phyloP scores from a whole-genome alignment of 305 asterid species.

The Solanum hybrid region DNA sequence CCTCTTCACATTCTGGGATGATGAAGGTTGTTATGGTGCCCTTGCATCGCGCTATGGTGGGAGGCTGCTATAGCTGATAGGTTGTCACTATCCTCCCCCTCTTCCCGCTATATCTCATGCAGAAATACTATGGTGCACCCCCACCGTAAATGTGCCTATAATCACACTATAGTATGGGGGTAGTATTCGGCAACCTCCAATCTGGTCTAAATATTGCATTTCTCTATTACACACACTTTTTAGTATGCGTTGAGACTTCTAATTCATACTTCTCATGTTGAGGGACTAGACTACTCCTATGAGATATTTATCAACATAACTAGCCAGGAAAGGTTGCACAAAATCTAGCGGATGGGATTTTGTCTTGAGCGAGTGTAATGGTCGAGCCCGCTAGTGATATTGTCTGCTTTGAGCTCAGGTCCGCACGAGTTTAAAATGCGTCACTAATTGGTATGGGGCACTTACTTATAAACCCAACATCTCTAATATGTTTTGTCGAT shows the following conservation, averaged over 20 bases:
- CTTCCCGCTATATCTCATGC: neutral
- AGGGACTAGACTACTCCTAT: neutral
- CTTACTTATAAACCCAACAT: neutral
- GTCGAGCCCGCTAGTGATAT: neutral
- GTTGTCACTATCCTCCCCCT: neutral
- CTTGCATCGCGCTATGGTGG: neutral
- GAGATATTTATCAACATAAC: neutral
- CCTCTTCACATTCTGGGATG: neutral
- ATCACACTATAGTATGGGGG: neutral
- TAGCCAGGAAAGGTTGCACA: neutral
- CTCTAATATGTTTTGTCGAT: neutral
- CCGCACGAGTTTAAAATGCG: neutral
- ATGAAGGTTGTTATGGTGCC: neutral
- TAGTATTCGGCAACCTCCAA: neutral
- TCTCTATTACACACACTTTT: neutral
- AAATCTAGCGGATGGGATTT: neutral
- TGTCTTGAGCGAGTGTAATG: neutral
- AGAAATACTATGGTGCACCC: neutral
- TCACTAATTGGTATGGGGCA: neutral
- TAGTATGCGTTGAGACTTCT: neutral
- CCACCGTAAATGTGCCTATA: fast-evolving
- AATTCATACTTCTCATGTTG: neutral
- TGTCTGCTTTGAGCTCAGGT: neutral
- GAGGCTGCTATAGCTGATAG: neutral
- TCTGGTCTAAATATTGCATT: neutral